These are phyloP conservation scores for Westerdykella ornata DNA, from an alignment of 2,329 filamentous ascomycete species.

Conservation along the genomic window DNA sequence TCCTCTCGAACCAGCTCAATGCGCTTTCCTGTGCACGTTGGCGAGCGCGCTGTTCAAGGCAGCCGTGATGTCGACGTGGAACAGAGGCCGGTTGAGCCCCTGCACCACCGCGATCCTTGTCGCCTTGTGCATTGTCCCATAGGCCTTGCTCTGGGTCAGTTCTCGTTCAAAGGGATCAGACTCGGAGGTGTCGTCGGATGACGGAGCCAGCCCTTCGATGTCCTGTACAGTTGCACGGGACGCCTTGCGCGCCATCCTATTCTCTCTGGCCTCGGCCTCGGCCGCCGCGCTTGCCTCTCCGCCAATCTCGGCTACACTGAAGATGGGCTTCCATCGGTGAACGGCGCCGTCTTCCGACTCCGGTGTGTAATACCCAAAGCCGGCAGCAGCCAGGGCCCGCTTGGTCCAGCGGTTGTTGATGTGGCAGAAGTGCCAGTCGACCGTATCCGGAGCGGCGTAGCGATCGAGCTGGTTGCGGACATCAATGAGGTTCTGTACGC, in stretches of 20 bases:
- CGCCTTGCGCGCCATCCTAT: slow-evolving; percentile 47
- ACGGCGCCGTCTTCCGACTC: slow-evolving; percentile 48
- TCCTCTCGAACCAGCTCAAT: slow-evolving; percentile 10
- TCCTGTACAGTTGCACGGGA: slow-evolving; percentile 39
- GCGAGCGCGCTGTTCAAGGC: slow-evolving; percentile 85
- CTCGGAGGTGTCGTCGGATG: slow-evolving; percentile 13
- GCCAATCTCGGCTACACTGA: slow-evolving; percentile 84
- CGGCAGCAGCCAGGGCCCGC: slow-evolving; percentile 78
- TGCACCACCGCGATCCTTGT: slow-evolving; percentile 57
- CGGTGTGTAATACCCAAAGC: slow-evolving; percentile 75
- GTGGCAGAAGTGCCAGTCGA: slow-evolving; percentile 92
- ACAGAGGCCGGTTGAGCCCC: slow-evolving; percentile 81
- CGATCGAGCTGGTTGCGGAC: slow-evolving; percentile 89
- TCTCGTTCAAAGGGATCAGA: slow-evolving; percentile 29
- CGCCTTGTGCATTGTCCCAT: slow-evolving; percentile 26
- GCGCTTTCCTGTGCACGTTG: slow-evolving; percentile 52
- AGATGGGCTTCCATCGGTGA: slow-evolving; percentile 83
- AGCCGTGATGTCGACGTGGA: slow-evolving; percentile 88
- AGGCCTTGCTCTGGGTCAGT: slow-evolving; percentile 27
- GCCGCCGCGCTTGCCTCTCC: slow-evolving; percentile 66
- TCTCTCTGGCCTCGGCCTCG: slow-evolving; percentile 59
- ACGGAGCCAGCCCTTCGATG: slow-evolving; percentile 9
- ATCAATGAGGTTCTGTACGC: slow-evolving; percentile 87
- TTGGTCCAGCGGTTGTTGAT: slow-evolving; percentile 95
- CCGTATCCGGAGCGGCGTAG: slow-evolving; percentile 72